These are phyloP conservation scores for Talaromyces sp. DNA, from an alignment of 2,329 filamentous ascomycete genomes.

Conservation along the genomic window DNA sequence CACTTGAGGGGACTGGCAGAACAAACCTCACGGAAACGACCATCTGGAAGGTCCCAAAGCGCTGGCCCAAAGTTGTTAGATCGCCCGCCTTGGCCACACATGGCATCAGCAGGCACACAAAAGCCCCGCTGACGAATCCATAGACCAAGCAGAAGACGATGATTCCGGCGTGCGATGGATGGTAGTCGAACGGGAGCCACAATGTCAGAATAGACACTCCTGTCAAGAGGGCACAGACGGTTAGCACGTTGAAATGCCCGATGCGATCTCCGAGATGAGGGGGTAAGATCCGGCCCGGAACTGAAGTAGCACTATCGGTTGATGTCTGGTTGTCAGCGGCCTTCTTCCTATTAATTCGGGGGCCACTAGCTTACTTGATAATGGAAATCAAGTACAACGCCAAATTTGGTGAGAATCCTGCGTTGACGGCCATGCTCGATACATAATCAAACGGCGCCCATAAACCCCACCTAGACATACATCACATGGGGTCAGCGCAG, in stretches of 20 bases:
- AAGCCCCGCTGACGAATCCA: slow-evolving; percentile 27
- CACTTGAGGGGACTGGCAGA: no score
- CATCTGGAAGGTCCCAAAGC: slow-evolving; percentile 32
- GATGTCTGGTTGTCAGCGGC: no score
- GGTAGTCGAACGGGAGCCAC: slow-evolving; percentile 29
- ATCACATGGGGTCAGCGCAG: no score
- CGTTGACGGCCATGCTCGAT: slow-evolving; percentile 18
- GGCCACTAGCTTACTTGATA: no score
- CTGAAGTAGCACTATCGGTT: slow-evolving; percentile 23
- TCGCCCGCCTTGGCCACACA: slow-evolving; percentile 26
- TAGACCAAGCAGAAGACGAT: slow-evolving; percentile 26
- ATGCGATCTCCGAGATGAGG: slow-evolving; percentile 22
- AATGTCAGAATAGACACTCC: slow-evolving; percentile 21
- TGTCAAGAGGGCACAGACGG: slow-evolving; percentile 14
- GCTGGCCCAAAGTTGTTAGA: slow-evolving; percentile 30
- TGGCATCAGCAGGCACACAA: slow-evolving; percentile 28
- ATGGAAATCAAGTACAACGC: slow-evolving; percentile 25
- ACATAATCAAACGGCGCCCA: slow-evolving; percentile 25
- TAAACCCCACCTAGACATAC: slow-evolving; percentile 21
- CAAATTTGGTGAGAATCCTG: slow-evolving; percentile 19
- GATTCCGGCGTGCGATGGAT: slow-evolving; percentile 23
- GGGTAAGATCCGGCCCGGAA: slow-evolving; percentile 25
- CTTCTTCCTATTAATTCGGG: no score
- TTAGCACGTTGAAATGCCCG: slow-evolving; percentile 26
- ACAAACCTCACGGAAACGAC: no score